These are phyloP conservation scores for Orbilia blumenaviensis DNA, from an alignment of 2,329 filamentous ascomycete species.

Conservation along the genomic window DNA sequence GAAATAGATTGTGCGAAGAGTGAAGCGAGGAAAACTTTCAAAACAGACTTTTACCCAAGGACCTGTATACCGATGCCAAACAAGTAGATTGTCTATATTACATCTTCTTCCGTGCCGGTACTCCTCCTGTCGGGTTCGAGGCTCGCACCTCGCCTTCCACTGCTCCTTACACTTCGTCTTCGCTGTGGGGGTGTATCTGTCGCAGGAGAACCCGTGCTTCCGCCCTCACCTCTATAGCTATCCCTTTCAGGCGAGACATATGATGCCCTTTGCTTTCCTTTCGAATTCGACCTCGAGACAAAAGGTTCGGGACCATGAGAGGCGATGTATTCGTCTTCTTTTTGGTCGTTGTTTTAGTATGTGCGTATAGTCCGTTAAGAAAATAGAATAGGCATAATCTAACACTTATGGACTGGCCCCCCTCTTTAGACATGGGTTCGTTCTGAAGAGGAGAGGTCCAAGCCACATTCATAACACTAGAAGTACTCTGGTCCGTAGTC, in stretches of 20 bases:
- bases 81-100: constrained; percentile 17
- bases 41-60: constrained; percentile 9
- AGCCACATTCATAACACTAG: constrained; percentile 23
- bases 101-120: constrained; percentile 36
- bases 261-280: constrained; percentile 46
- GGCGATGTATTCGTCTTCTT: constrained; percentile 46
- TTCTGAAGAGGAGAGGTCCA: constrained; percentile 11
- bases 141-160: constrained; percentile 28
- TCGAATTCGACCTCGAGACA: constrained; percentile 51
- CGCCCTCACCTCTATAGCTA: constrained; percentile 28
- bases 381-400: constrained; percentile 13
- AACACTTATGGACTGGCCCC: neutral
- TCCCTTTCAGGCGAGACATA: constrained; percentile 47
- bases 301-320: constrained; percentile 17
- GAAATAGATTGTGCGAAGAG: neutral
- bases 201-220: constrained; percentile 23
- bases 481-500: constrained; percentile 39
- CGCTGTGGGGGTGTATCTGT: constrained; percentile 46
- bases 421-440: constrained; percentile 4
- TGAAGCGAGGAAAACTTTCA: neutral
- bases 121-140: constrained; percentile 43
- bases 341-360: constrained; percentile 18
- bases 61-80: neutral
- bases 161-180: constrained; percentile 40
- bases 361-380: constrained; percentile 3